Conservation (phyloP, 2,329 filamentous ascomycete species). For the Colletotrichum karsti region DNA sequence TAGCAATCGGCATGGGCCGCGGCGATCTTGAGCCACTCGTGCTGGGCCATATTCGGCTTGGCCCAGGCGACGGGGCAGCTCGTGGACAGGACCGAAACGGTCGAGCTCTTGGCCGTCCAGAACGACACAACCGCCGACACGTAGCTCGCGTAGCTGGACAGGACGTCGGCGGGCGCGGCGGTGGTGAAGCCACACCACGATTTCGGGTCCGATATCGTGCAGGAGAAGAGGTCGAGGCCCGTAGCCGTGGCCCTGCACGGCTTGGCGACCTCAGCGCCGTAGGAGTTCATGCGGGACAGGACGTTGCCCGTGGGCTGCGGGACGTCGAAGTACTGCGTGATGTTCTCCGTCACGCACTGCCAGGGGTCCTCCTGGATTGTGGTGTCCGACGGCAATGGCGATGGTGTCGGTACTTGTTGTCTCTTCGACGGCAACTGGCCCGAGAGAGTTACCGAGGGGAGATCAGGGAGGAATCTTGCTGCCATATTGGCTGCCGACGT, state of each 20-base stretch:
- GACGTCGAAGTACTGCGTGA: constrained; percentile 13
- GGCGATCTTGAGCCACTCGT: no score
- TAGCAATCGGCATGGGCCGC: no score
- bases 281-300: background rate
- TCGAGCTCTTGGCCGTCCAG: no score
- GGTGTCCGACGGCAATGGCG: background rate
- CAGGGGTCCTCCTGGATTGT: background rate
- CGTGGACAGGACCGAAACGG: no score
- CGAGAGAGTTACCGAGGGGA: no score
- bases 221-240: background rate
- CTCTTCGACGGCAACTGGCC: no score
- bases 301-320: background rate
- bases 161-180: background rate
- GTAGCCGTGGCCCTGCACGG: background rate
- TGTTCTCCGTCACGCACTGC: constrained; percentile 9
- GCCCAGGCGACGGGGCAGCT: no score
- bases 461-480: no score
- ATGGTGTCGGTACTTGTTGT: no score
- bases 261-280: background rate
- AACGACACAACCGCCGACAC: background rate
- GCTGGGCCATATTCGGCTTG: no score
- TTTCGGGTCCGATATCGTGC: background rate
- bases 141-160: background rate
- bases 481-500: no score
- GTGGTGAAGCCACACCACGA: background rate